Conservation (phyloP, 495 filamentous ascomycete species). For the Penicillium herquei region DNA sequence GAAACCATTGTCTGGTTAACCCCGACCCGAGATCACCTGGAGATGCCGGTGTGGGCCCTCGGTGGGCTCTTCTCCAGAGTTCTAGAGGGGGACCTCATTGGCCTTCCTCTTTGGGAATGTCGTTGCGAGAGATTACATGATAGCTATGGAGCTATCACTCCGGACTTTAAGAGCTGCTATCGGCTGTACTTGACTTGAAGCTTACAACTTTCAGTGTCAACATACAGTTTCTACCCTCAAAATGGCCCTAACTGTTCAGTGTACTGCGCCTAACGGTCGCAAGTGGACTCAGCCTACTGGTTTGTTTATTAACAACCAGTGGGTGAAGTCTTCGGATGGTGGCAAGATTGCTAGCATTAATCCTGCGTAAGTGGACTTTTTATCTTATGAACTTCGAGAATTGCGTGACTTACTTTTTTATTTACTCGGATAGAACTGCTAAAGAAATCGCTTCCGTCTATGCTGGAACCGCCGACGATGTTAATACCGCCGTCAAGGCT, state of each 20-base stretch:
- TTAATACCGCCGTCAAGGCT: constrained; percentile 78
- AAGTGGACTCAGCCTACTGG: constrained; percentile 74
- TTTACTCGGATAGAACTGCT: constrained; percentile 51
- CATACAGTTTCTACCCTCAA: neutral
- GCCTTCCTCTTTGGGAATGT: constrained; percentile 22
- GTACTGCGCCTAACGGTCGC: constrained; percentile 67
- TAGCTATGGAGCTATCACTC: constrained; percentile 7
- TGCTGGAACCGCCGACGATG: constrained; percentile 74
- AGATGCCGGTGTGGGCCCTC: constrained; percentile 14
- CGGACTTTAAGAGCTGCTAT: constrained; percentile 19
- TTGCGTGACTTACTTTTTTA: neutral
- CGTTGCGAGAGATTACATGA: constrained; percentile 12
- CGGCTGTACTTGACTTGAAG: constrained; percentile 14
- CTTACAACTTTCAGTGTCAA: constrained; percentile 1
- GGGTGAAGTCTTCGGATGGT: constrained; percentile 69
- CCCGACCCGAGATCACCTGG: constrained; percentile 10
- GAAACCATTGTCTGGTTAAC: neutral
- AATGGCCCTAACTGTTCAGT: constrained; percentile 26
- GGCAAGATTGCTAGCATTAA: constrained; percentile 75
- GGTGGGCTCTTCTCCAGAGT: constrained; percentile 6
- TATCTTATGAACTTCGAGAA: neutral
- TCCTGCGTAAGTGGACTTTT: constrained; percentile 62
- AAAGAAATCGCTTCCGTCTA: constrained; percentile 78
- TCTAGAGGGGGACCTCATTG: neutral
- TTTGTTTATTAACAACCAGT: constrained; percentile 94